Conservation (phyloP, 306 rosid species). For the Gleditsia sinensis region DNA sequence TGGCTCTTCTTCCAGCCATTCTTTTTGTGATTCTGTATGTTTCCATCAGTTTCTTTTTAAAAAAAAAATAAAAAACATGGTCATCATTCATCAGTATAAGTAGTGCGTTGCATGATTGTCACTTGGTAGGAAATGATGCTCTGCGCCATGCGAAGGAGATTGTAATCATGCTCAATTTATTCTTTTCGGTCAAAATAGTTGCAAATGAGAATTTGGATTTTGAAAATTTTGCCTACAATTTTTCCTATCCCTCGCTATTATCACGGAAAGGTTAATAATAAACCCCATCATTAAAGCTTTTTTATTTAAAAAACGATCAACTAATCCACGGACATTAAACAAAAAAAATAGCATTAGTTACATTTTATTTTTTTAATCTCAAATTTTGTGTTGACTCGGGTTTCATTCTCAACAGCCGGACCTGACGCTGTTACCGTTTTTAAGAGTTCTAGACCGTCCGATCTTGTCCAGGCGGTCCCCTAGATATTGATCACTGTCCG, state of each 20-base stretch:
- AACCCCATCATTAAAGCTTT: too few species aligned
- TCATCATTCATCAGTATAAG: background rate
- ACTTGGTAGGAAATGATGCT: conserved; percentile 1
- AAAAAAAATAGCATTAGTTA: too few species aligned
- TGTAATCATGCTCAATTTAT: background rate
- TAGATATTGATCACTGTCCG: background rate
- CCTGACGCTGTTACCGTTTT: background rate
- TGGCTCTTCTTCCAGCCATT: conserved; percentile 29
- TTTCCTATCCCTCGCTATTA: too few species aligned
- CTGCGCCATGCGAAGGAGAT: background rate
- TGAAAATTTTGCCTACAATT: too few species aligned
- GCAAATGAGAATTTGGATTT: too few species aligned
- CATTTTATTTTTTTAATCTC: too few species aligned
- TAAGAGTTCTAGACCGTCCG: background rate
- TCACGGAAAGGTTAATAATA: too few species aligned
- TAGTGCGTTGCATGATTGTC: conserved; percentile 29
- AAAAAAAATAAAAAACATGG: background rate
- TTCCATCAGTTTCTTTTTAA: background rate
- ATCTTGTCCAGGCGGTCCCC: background rate
- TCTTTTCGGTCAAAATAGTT: too few species aligned
- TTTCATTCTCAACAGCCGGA: background rate
- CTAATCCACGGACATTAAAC: too few species aligned
- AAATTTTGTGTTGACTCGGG: background rate
- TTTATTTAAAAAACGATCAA: too few species aligned
- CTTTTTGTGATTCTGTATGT: conserved; percentile 36